phyloP scores from a whole-genome alignment of 805 yeast species.

The Grigorovia humatica region DNA sequence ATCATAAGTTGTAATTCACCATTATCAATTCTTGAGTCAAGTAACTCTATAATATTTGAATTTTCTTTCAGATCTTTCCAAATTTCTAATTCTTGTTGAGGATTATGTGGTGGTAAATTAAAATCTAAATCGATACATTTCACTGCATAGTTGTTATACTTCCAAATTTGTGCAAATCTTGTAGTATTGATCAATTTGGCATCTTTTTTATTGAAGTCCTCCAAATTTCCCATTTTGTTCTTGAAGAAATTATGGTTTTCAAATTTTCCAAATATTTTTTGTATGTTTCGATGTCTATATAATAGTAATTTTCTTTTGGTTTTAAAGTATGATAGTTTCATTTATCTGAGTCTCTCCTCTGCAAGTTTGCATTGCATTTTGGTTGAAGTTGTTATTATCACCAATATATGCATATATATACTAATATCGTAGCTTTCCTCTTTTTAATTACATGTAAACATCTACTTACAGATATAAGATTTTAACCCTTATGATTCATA shows the following conservation, averaged over 20 bases:
- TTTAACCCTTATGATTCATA: not conserved
- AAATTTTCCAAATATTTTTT: not conserved
- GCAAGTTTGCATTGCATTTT: too few species aligned
- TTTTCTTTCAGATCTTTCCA: conserved; percentile 7
- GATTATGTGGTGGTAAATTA: conserved; percentile 23
- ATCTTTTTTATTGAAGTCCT: not conserved
- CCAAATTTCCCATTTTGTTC: conserved; percentile 1
- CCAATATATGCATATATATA: too few species aligned
- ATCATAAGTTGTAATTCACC: conserved; percentile 16
- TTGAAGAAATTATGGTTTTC: not conserved
- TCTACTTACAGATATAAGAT: not conserved
- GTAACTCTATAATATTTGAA: conserved; percentile 11
- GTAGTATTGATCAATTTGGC: conserved; percentile 13
- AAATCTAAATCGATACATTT: conserved; percentile 20
- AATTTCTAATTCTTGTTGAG: conserved; percentile 16
- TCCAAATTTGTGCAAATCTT: conserved; percentile 18
- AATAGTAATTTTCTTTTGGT: too few species aligned
- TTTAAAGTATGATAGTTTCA: too few species aligned
- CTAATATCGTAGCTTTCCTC: too few species aligned
- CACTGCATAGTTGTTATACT: conserved; percentile 9
- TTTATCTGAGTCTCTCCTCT: too few species aligned
- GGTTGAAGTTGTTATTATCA: too few species aligned
- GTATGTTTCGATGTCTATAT: not conserved
- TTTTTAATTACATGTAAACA: not conserved
- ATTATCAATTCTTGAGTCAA: conserved; percentile 6